Conservation (phyloP, 2,329 filamentous ascomycete genomes). For the Cryphonectria japonica region DNA sequence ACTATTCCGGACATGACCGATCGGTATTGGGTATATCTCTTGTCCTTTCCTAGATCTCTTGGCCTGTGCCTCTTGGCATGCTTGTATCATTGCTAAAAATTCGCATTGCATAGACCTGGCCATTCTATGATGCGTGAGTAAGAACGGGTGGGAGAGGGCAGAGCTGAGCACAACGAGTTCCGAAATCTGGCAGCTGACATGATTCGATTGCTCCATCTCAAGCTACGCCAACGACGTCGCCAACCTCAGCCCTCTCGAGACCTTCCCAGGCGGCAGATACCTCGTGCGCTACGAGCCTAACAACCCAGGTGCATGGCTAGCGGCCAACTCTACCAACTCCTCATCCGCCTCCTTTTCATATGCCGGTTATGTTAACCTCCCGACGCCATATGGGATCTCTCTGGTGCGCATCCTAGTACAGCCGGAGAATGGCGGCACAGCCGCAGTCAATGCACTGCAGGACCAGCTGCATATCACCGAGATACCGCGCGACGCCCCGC, state of each 20-base stretch:
- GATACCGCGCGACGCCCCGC: background rate
- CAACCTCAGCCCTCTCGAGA: slow-evolving; percentile 33
- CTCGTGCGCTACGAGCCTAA: slow-evolving; percentile 28
- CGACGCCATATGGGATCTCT: slow-evolving; percentile 25
- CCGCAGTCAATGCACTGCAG: background rate
- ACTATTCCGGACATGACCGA: slow-evolving; percentile 34
- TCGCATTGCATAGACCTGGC: slow-evolving; percentile 11
- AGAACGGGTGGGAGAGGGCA: background rate
- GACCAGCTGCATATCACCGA: slow-evolving; percentile 2
- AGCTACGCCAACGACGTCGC: slow-evolving; percentile 36
- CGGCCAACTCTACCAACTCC: background rate
- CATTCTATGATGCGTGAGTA: slow-evolving; percentile 38
- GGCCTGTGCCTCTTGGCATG: background rate
- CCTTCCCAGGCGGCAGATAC: slow-evolving; percentile 33
- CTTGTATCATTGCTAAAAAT: background rate
- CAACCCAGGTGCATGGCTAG: slow-evolving; percentile 18
- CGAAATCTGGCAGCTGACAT: slow-evolving; percentile 29
- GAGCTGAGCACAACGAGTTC: background rate
- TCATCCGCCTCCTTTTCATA: slow-evolving; percentile 5
- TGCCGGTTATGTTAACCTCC: slow-evolving; percentile 21
- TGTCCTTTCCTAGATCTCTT: background rate
- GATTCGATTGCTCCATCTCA: background rate
- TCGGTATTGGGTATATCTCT: slow-evolving; percentile 32
- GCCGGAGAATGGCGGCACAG: slow-evolving; percentile 10
- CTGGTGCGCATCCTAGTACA: slow-evolving; percentile 21